phyloP scores from a whole-genome alignment of 495 filamentous ascomycete genomes.

The Trypethelium eluteriae region DNA sequence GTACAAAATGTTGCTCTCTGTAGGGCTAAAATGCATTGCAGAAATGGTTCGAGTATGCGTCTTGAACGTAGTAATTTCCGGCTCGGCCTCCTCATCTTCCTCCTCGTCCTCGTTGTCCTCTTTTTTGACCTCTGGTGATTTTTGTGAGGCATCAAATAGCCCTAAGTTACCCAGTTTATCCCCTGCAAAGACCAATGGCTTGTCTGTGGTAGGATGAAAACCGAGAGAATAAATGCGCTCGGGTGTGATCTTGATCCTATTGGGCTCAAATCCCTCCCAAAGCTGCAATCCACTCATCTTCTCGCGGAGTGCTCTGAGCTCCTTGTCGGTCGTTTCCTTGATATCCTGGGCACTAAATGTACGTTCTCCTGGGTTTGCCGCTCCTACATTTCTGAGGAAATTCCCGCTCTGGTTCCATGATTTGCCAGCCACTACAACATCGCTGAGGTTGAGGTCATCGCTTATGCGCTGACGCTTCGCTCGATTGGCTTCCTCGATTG shows the following conservation, averaged over 20 bases:
- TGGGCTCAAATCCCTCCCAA: slow-evolving; percentile 75
- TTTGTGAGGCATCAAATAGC: slow-evolving; percentile 83
- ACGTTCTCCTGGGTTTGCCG: slow-evolving; percentile 65
- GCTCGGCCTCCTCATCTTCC: slow-evolving; percentile 57
- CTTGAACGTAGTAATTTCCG: slow-evolving; percentile 78
- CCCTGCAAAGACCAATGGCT: slow-evolving; percentile 86
- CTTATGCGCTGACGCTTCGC: slow-evolving; percentile 65
- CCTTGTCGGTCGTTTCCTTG: slow-evolving; percentile 69
- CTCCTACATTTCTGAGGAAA: slow-evolving; percentile 51
- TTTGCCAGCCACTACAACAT: slow-evolving; percentile 72
- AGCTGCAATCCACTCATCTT: slow-evolving; percentile 72
- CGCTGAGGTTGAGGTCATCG: slow-evolving; percentile 62
- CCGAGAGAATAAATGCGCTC: slow-evolving; percentile 82
- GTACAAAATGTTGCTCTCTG: slow-evolving; percentile 61
- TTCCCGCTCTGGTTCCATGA: slow-evolving; percentile 46
- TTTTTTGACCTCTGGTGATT: slow-evolving; percentile 44
- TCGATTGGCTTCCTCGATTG: slow-evolving; percentile 51
- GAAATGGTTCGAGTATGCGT: slow-evolving; percentile 84
- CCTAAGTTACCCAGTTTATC: slow-evolving; percentile 93
- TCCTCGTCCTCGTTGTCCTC: slow-evolving; percentile 40
- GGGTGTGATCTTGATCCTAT: slow-evolving; percentile 83
- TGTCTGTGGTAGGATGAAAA: slow-evolving; percentile 79
- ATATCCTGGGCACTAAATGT: slow-evolving; percentile 80
- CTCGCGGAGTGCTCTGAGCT: slow-evolving; percentile 65
- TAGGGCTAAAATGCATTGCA: slow-evolving; percentile 66